A percentile compares a stretch with the other conserved stretches of the same genome.
phyloP scores from a whole-genome alignment of 2,329 filamentous ascomycete species.

The Paradendryphiella salina region DNA sequence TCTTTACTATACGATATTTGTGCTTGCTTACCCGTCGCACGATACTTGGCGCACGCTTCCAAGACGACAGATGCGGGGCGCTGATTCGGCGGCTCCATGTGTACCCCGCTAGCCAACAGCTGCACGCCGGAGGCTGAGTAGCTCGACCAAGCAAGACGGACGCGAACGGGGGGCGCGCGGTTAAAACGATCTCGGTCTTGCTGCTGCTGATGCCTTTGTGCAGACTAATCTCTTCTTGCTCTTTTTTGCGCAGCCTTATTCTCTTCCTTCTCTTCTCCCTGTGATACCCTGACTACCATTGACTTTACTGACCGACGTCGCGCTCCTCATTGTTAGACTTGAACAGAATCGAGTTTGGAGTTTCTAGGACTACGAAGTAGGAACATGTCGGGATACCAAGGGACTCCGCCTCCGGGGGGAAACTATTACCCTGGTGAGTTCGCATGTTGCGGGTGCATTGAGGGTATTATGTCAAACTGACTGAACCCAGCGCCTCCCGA shows the following conservation, averaged over 20 bases:
- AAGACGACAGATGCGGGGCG: conserved; percentile 16
- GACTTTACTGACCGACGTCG: neutral
- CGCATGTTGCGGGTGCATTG: neutral
- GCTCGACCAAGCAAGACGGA: conserved; percentile 22
- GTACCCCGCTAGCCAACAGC: conserved; percentile 39
- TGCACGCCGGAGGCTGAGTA: conserved; percentile 41
- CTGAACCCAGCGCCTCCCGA: conserved; percentile 39
- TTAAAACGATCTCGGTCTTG: conserved; percentile 14
- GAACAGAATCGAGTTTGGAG: no score
- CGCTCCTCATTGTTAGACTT: neutral
- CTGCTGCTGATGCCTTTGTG: conserved; percentile 24
- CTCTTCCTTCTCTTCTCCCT: neutral
- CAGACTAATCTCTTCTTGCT: conserved; percentile 10
- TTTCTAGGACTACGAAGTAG: no score
- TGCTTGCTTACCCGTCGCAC: conserved; percentile 17
- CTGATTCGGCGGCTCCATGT: conserved; percentile 34
- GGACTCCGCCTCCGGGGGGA: conserved; percentile 40
- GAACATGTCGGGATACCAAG: conserved; percentile 39
- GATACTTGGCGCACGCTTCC: conserved; percentile 15
- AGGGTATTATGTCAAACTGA: conserved; percentile 14
- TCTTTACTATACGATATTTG: neutral
- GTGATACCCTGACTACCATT: neutral
- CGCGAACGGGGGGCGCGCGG: conserved; percentile 18
- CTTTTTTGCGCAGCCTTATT: no score
- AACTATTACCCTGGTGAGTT: conserved; percentile 45